Evolutionary conservation across 371 early-diverging fungal genomes (phyloP), one percentile per base, ranked within the genome.

Genomic region (Zopfochytrium polystomum): DNA sequence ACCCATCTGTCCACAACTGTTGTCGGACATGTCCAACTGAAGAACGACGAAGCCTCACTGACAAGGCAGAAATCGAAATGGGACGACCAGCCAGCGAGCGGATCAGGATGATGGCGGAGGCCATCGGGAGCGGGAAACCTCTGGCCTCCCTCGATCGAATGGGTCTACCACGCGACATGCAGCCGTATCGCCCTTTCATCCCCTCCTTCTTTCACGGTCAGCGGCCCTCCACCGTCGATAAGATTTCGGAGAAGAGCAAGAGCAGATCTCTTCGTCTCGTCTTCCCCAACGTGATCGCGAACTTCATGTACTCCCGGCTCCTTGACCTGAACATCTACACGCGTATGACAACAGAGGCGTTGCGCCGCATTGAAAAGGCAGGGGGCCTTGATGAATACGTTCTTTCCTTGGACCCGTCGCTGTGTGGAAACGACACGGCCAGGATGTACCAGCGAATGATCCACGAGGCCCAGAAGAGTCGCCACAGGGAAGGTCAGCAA

Each of bases 341-440:
- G 22, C 60, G 75, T 15, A 32, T 76, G 29, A 67, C 73, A 2
- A 66, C 80, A 30, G 51, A 55, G 5, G 69, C 76, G 5, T 53
- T 80, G 34, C 43, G 76, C 5, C 51, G 68, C 56, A 60, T 75
- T 23, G 76, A 78, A 34, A 52, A 23, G 32, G 46, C 25, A 23
- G 80, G 80, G 13, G 80, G 80, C 0, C 66, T 80, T 44, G 80
- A 80, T 62, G 77, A 77, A 59, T 80, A 80, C 54, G 9, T 80
- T 44, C 3, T 74, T 34, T 51, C 55, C 18, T 44, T 63, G 35
- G 62, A 67, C 11, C 54, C 55, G 20, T 22, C 38, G 29, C 20
- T 52, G 1, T 59, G 72, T 34, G 69, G 58, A 4, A 60, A 68
- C 48, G 73, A 73, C 4, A 65, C 64, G 6, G 77, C 77, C 6